These are phyloP conservation scores for Lenwebbia sp. DNA, from an alignment of 345 rosid genomes.

Conservation along the genomic window DNA sequence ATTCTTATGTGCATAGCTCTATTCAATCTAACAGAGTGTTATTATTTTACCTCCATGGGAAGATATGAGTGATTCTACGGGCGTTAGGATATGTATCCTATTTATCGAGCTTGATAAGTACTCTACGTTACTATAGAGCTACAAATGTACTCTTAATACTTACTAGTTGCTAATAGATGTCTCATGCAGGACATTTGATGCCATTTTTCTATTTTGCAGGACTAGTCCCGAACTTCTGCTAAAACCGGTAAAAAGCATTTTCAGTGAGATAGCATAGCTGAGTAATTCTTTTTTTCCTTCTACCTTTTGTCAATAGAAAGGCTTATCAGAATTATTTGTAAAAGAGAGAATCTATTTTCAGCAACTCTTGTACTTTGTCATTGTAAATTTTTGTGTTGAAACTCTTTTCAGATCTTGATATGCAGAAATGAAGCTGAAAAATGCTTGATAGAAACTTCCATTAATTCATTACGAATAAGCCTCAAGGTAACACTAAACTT, in stretches of 20 bases:
- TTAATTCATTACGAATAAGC: conserved; percentile 90
- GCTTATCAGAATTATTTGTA: background rate
- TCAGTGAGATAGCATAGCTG: conserved; percentile 2
- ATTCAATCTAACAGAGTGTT: background rate
- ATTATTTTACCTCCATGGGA: background rate
- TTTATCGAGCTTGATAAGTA: background rate
- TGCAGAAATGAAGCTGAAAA: conserved; percentile 95
- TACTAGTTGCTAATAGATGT: background rate
- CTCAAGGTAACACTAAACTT: conserved; percentile 50
- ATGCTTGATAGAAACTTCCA: conserved; percentile 92
- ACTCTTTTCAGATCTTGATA: conserved; percentile 61
- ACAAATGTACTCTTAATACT: background rate
- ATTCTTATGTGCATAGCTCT: background rate
- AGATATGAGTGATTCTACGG: background rate
- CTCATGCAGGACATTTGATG: background rate
- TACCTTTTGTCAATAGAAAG: background rate
- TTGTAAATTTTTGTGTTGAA: background rate
- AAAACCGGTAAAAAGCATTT: conserved; percentile 66
- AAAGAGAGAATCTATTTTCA: background rate
- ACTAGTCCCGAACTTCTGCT: conserved; percentile 88
- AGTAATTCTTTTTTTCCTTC: background rate
- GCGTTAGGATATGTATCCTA: background rate
- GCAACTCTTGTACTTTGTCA: background rate
- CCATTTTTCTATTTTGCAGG: conserved; percentile 42
- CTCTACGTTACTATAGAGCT: background rate